These are phyloP conservation scores for Curvularia verruculosa DNA, from an alignment of 2,329 filamentous ascomycete genomes.

Conservation along the genomic window DNA sequence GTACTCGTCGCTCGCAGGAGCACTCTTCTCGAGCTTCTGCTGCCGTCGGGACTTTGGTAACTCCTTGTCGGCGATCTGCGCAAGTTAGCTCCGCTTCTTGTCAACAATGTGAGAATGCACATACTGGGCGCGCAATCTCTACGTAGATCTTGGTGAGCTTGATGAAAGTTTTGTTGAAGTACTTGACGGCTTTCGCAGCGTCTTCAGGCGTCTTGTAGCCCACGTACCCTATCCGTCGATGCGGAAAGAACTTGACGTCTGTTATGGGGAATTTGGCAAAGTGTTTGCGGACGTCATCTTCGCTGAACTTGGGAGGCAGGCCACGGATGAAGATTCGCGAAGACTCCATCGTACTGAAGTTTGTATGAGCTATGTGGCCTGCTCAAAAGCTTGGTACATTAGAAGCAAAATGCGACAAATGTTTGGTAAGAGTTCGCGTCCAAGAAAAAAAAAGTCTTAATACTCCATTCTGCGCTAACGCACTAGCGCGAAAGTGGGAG, in stretches of 20 bases:
- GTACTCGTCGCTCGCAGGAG: slow-evolving; percentile 33
- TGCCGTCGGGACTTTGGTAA: slow-evolving; percentile 45
- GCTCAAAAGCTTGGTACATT: slow-evolving; percentile 19
- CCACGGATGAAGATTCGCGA: slow-evolving; percentile 76
- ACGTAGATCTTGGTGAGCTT: slow-evolving; percentile 94
- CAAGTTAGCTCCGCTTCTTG: slow-evolving; percentile 33
- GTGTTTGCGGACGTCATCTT: slow-evolving; percentile 86
- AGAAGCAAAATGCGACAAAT: slow-evolving; percentile 1
- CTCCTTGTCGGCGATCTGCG: slow-evolving; percentile 42
- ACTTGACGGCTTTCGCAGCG: slow-evolving; percentile 83
- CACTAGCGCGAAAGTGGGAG: slow-evolving; percentile 10
- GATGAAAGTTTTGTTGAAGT: slow-evolving; percentile 95
- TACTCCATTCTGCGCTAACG: slow-evolving; percentile 12
- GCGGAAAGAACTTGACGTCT: slow-evolving; percentile 88
- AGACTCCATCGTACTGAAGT: slow-evolving; percentile 63
- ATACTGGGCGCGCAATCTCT: slow-evolving; percentile 82
- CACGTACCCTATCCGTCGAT: slow-evolving; percentile 92
- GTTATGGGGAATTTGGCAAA: slow-evolving; percentile 84
- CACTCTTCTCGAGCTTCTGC: slow-evolving; percentile 35
- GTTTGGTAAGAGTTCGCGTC: slow-evolving; percentile 10
- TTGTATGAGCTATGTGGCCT: slow-evolving; percentile 21
- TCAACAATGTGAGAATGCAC: slow-evolving; percentile 27
- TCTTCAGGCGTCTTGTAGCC: slow-evolving; percentile 85
- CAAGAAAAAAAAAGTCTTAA: slow-evolving; percentile 22
- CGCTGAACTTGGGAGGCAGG: slow-evolving; percentile 82